Percentiles rank a stretch among this genome's conserved stretches.
Conservation (phyloP, 2,329 filamentous ascomycete species). For the Fusarium sp. region DNA sequence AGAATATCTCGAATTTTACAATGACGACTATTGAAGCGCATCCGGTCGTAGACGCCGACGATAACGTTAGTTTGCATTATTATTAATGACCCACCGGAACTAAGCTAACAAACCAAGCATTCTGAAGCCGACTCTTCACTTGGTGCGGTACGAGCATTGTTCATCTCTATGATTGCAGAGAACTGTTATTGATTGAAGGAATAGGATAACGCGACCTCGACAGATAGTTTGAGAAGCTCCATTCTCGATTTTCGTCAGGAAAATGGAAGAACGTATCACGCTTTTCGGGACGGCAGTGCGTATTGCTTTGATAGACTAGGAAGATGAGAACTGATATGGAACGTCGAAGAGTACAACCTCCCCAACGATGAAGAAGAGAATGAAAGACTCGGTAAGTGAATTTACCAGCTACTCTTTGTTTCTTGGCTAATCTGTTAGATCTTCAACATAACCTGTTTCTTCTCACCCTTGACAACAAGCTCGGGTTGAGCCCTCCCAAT, state of each 20-base stretch:
- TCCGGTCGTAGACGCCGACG: conserved; percentile 9
- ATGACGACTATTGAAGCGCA: conserved; percentile 27
- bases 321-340: not conserved
- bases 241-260: conserved; percentile 20
- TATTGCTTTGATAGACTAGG: fast-evolving
- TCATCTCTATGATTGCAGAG: fast-evolving
- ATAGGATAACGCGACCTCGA: conserved; percentile 17
- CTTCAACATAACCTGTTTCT: conserved; percentile 24
- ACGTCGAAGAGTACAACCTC: conserved; percentile 15
- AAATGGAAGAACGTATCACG: conserved; percentile 28
- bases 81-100: too few relatives aligned
- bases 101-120: not conserved
- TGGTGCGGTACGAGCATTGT: not conserved
- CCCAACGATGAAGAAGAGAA: conserved; percentile 21
- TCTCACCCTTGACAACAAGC: conserved; percentile 17
- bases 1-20: not conserved
- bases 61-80: not conserved
- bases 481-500: conserved; percentile 16
- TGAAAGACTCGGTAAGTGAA: conserved; percentile 6
- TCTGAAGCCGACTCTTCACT: not conserved
- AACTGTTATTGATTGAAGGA: not conserved
- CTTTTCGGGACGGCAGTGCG: conserved; percentile 20
- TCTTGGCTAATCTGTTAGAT: not conserved
- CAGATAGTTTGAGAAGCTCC: conserved; percentile 23
- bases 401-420: too few relatives aligned